Conservation (phyloP, 2,329 filamentous ascomycete genomes). For the Cladosporium phlei region DNA sequence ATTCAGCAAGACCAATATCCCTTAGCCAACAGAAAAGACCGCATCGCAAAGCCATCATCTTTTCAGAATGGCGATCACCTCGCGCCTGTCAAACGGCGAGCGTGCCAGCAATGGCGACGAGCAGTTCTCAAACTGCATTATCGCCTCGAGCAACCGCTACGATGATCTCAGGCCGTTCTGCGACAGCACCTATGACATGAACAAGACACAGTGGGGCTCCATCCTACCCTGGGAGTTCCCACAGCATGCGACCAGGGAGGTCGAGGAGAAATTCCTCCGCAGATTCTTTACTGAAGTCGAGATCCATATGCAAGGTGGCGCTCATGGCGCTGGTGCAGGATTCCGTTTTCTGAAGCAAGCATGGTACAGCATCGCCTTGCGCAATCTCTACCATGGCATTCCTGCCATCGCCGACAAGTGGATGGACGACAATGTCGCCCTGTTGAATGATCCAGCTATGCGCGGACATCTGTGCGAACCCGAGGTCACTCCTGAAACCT, state of each 20-base stretch:
- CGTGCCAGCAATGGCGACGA: not conserved
- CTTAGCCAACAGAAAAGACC: not conserved
- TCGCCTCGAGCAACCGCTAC: conserved; percentile 28
- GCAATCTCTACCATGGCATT: conserved; percentile 26
- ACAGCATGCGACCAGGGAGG: conserved; percentile 21
- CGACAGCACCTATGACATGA: conserved; percentile 22
- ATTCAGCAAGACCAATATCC: too few species aligned
- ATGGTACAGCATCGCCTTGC: conserved; percentile 29
- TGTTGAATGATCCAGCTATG: conserved; percentile 22
- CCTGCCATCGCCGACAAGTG: conserved; percentile 23
- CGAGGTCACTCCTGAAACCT: conserved; percentile 20
- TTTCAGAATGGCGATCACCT: conserved; percentile 16
- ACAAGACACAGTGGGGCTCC: conserved; percentile 23
- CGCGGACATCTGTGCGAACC: conserved; percentile 17
- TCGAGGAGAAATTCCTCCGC: conserved; percentile 30
- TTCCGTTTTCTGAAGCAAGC: conserved; percentile 34
- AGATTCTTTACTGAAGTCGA: conserved; percentile 25
- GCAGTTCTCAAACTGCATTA: conserved; percentile 17
- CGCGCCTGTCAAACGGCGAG: not conserved
- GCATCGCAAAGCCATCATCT: not conserved
- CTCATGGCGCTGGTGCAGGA: conserved; percentile 18
- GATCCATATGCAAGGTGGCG: conserved; percentile 27
- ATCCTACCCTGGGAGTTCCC: conserved; percentile 33
- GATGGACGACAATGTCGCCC: conserved; percentile 19
- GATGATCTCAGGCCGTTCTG: conserved; percentile 29